Conservation (phyloP, 2,329 filamentous ascomycete species). For the Sclerotinia subarctica region DNA sequence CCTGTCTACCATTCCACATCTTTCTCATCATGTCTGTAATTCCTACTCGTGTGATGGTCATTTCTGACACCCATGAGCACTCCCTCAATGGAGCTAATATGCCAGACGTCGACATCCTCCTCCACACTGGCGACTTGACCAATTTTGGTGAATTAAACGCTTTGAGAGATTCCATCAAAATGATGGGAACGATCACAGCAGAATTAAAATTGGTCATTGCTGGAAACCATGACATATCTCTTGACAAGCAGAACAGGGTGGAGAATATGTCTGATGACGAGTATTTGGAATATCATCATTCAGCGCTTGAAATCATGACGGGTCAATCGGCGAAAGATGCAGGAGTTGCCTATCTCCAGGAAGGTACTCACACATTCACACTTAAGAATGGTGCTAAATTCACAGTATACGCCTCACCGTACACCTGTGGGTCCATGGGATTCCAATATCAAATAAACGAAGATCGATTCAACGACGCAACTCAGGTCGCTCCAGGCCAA, state of each 20-base stretch:
- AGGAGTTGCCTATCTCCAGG: slow-evolving; percentile 27
- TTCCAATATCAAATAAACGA: slow-evolving; percentile 28
- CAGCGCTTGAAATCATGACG: slow-evolving; percentile 19
- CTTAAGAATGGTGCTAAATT: slow-evolving; percentile 29
- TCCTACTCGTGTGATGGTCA: slow-evolving; percentile 29
- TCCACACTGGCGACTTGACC: slow-evolving; percentile 43
- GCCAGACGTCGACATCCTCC: slow-evolving; percentile 38
- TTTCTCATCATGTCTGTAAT: slow-evolving; percentile 19
- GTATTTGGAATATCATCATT: slow-evolving; percentile 14
- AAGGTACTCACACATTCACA: slow-evolving; percentile 28
- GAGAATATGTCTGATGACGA: slow-evolving; percentile 21
- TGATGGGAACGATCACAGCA: slow-evolving; percentile 44
- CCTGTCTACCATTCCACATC: background rate
- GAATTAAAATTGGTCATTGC: slow-evolving; percentile 59
- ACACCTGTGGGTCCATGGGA: slow-evolving; percentile 25
- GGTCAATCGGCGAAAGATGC: slow-evolving; percentile 18
- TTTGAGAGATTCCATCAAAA: slow-evolving; percentile 33
- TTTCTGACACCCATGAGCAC: slow-evolving; percentile 32
- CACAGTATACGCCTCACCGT: slow-evolving; percentile 32
- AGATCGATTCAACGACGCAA: slow-evolving; percentile 26
- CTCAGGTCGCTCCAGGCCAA: slow-evolving; percentile 3
- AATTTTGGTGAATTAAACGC: slow-evolving; percentile 34
- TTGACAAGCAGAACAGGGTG: slow-evolving; percentile 7
- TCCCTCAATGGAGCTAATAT: slow-evolving; percentile 24
- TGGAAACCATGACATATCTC: slow-evolving; percentile 56